Evolutionary conservation across 2,329 filamentous ascomycete genomes (phyloP), one percentile per base, ranked within the genome.

Genomic region (Beauveria sp.): DNA sequence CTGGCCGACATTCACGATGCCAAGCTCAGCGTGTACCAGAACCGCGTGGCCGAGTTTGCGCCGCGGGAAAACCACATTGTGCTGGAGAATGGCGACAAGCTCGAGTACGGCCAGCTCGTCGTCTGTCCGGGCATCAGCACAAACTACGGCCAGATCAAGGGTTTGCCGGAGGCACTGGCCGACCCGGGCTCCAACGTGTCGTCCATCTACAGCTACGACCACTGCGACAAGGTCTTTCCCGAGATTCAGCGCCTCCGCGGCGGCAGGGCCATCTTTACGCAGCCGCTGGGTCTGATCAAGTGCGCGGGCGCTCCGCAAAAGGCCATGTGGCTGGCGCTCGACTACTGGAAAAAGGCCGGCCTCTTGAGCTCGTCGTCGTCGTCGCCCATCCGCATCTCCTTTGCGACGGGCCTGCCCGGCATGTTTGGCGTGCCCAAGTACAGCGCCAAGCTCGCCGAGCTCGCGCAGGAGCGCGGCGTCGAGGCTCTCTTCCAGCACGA

Each of bases 371-470:
- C 31, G 31, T 34, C 31, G 31, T 14, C 31, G 31, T 83, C 81
- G 0, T 22, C 48, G 1, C 67, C 76, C 2, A 79, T 85, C 67
- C 74, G 79, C 28, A 80, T 85, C 64, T 77, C 70, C 65, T 86
- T 84, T 63, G 82, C 83, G 4, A 85, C 83, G 0, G 83, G 77
- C 0, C 73, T 83, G 2, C 80, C 81, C 0, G 72, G 70, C 59
- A 86, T 86, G 83, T 86, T 86, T 61, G 83, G 80, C 49, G 82
- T 86, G 42, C 80, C 83, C 62, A 86, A 86, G 72, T 86, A 86
- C 69, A 81, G 75, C 68, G 77, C 77, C 31, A 75, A 73, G 59
- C 77, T 86, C 1, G 80, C 85, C 63, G 71, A 78, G 65, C 71
- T 85, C 67, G 78, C 83, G 3, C 67, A 77, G 68, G 77, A 84